A percentile compares a stretch with the other conserved stretches of the same genome.
These are phyloP conservation scores for Acer yangbiense DNA, from an alignment of 345 rosid genomes.

Conservation along the genomic window DNA sequence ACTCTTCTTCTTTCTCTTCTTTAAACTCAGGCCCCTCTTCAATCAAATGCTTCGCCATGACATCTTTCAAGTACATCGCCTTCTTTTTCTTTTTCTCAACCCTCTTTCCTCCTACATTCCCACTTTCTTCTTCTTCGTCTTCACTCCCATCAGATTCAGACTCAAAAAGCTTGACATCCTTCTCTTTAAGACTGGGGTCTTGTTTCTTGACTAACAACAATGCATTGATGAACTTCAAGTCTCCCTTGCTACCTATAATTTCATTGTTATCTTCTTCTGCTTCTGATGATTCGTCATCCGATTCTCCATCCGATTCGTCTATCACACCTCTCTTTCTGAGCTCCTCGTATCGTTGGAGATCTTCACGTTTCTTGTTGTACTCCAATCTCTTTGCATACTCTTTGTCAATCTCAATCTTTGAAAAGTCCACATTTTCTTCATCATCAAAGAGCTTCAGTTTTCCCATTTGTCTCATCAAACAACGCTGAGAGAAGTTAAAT, in stretches of 20 bases:
- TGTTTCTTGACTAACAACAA: slow-evolving; percentile 29
- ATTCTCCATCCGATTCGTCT: slow-evolving; percentile 22
- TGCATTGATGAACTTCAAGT: slow-evolving; percentile 44
- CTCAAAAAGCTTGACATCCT: slow-evolving; percentile 46
- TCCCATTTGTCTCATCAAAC: slow-evolving; percentile 13
- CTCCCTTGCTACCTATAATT: slow-evolving; percentile 23
- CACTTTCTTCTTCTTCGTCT: slow-evolving; percentile 23
- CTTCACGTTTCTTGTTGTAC: slow-evolving; percentile 70
- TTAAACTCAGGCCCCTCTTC: slow-evolving; percentile 69
- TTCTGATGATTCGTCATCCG: slow-evolving; percentile 26
- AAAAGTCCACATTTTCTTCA: slow-evolving; percentile 30
- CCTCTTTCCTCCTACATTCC: slow-evolving; percentile 12
- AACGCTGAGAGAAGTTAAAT: neutral
- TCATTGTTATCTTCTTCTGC: slow-evolving; percentile 32
- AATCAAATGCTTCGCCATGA: slow-evolving; percentile 63
- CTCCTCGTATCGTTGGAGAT: slow-evolving; percentile 56
- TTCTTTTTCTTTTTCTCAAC: slow-evolving; percentile 30
- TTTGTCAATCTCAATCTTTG: slow-evolving; percentile 54
- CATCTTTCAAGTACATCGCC: slow-evolving; percentile 67
- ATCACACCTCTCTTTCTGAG: slow-evolving; percentile 47
- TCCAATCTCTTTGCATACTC: slow-evolving; percentile 55
- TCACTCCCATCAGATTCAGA: slow-evolving; percentile 51
- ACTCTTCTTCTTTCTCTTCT: slow-evolving; percentile 37
- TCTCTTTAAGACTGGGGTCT: slow-evolving; percentile 51
- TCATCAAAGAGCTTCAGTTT: slow-evolving; percentile 49